Evolutionary conservation across 371 early-diverging fungal species (phyloP), one percentile per base, ranked within the genome.

Genomic region (Synchytrium microbalum): DNA sequence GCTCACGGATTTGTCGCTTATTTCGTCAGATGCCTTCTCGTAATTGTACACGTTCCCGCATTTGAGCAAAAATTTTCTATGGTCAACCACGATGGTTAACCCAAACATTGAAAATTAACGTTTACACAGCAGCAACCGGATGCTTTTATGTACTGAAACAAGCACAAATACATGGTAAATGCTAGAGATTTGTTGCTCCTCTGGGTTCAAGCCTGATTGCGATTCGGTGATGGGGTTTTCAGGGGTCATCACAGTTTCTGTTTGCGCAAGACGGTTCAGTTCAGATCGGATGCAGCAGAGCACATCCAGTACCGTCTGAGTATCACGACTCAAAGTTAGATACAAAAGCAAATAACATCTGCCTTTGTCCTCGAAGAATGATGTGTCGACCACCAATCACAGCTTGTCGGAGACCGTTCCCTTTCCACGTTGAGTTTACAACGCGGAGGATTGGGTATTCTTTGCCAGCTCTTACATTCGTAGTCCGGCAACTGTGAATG

Each of bases 261-360:
- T 93, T 66, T 89, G 88, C 0, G 93, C 87, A 72, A 96, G 81
- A n/a, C n/a, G n/a, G n/a, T n/a, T 69, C 93, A 95, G 63, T 88
- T 85, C 2, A 95, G 94, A 63, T 95, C 92, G 32, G 84, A 89
- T 0, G 97, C 97, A 64, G 88, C 85, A 8, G 88, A 86, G 60
- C 96, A 88, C 65, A 96, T 93, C 93, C 56, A 94, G 77, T 10
- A 93, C 77, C 8, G 90, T 86, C 74, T 88, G 89, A 69, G 86
- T 88, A 1, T 84, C 81, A 1, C 89, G 88, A 33, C 74, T 72
- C 27, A 64, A 68, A 23, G 66, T 75, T 27, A 32, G 33, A 33
- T 19, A 28, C 31, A 29, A 5, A 25, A 3, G 46, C 24, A 19
- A 24, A 25, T 3, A 38, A 23, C 57, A 26, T 60, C 10, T 23